These are phyloP conservation scores for Graphiopsis chlorocephala DNA, from an alignment of 2,329 filamentous ascomycete genomes.

Conservation along the genomic window DNA sequence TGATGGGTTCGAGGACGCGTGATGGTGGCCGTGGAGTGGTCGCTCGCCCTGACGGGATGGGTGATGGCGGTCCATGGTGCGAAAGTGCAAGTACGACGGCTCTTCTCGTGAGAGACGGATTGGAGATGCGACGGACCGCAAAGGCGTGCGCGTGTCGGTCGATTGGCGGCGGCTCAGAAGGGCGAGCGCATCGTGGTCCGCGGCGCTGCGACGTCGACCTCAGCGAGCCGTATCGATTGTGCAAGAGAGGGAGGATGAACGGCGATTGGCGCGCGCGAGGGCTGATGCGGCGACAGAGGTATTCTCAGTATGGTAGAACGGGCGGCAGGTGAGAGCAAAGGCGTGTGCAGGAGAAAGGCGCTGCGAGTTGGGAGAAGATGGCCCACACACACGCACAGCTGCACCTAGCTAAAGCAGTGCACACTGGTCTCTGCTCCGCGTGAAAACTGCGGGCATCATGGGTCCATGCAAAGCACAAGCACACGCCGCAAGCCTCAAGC, in stretches of 20 bases:
- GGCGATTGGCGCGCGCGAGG: neutral
- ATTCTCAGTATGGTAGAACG: neutral
- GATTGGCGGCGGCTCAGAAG: constrained; percentile 4
- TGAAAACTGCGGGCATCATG: constrained; percentile 2
- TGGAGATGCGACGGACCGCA: neutral
- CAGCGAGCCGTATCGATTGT: neutral
- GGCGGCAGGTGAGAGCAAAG: neutral
- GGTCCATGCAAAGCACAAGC: neutral
- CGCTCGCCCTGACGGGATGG: constrained; percentile 38
- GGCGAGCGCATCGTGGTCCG: constrained; percentile 13
- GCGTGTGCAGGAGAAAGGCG: neutral
- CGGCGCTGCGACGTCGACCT: neutral
- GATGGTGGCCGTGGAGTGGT: constrained; percentile 33
- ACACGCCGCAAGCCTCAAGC: neutral
- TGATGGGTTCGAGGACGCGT: constrained; percentile 29
- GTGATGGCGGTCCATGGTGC: constrained; percentile 30
- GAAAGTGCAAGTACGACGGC: neutral
- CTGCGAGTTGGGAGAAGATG: constrained; percentile 3
- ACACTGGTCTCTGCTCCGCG: neutral
- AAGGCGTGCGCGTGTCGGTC: neutral
- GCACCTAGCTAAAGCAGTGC: neutral
- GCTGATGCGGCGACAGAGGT: neutral
- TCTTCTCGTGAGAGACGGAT: neutral
- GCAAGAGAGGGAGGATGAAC: neutral
- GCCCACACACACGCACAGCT: neutral